Conservation (phyloP, 768 basidiomycete genomes). For the Kockovaella imperatae region DNA sequence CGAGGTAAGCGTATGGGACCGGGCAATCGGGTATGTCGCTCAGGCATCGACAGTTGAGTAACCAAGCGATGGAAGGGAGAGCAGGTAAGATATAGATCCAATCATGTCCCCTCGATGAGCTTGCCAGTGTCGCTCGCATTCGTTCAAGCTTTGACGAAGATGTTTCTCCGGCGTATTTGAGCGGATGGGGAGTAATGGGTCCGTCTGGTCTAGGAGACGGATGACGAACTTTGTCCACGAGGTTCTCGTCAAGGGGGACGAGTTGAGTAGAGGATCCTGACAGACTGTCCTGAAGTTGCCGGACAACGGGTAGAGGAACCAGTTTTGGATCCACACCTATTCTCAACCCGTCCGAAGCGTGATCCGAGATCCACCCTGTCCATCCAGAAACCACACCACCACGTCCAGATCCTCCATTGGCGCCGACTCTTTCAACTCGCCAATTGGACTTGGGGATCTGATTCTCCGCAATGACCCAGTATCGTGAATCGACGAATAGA, state of each 20-base stretch:
- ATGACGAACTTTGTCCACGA: constrained; percentile 31
- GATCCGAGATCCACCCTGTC: constrained; percentile 22
- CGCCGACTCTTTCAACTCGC: constrained; percentile 27
- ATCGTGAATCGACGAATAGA: constrained; percentile 41
- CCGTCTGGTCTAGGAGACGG: constrained; percentile 55
- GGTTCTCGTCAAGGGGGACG: constrained; percentile 22
- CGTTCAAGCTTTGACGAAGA: constrained; percentile 62
- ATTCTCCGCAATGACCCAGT: constrained; percentile 40
- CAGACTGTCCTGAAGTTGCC: constrained; percentile 11
- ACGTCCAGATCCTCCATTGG: constrained; percentile 10
- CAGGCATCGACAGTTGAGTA: constrained; percentile 73
- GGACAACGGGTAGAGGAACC: constrained; percentile 15
- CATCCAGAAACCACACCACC: constrained; percentile 17
- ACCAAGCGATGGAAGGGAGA: constrained; percentile 60
- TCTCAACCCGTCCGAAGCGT: constrained; percentile 20
- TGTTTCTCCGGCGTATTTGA: constrained; percentile 51
- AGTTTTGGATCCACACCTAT: constrained; percentile 41
- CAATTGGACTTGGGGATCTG: constrained; percentile 29
- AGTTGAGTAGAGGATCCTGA: constrained; percentile 19
- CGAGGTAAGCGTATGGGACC: constrained; percentile 80
- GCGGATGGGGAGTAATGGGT: constrained; percentile 54
- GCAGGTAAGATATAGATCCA: constrained; percentile 58
- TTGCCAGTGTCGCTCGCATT: constrained; percentile 48
- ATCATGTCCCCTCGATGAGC: constrained; percentile 1
- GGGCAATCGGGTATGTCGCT: constrained; percentile 87